Base-by-base conservation (phyloP, 306 rosid species). In the Echinosophora koreensis region DNA sequence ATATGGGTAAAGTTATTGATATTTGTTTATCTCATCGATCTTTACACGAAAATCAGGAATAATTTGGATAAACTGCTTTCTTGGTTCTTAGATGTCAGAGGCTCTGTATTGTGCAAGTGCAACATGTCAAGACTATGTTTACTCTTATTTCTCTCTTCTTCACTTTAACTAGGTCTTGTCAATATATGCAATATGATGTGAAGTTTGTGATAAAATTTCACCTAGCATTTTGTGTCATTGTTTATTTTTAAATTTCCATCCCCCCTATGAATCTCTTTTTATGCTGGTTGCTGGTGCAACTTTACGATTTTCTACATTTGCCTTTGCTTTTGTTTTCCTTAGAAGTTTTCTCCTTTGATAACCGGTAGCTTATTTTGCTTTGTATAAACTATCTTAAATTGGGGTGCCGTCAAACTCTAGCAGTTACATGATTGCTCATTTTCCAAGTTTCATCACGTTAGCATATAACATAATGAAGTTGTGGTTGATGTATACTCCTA, bases 21-120 rank as follows among this genome's bases (percentile, higher is more conserved):
- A 34, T 54, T 16, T 3, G 2, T 41, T 41, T 3, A 8, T 32
- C 38, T 60, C 50, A 47, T 74, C 32, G 37, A 60, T 49, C 50
- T 11, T 74, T 35, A 11, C 50, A 16, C 27, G 18, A 50, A 76
- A 64, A 63, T 15, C 28, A 50, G 64, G 42, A 61, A 61, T 50
- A 15, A 22, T 64, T 61, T 64, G 17, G 16, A 38, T 50, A 60
- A 63, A 50, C 55, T 76, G n/a, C 64, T 57, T 62, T 63, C 63
- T 50, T 35, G 38, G 28, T 64, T 35, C 32, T 50, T 50, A 73
- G 46, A 15, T 28, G 71, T 60, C 27, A 32, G 38, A 61, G 71
- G 37, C 8, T n/a, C 22, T 49, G 35, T 60, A 47, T 22, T 8
- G 13, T 72, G 59, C 73, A 39, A 62, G 13, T 72, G 59, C 73